Evolutionary conservation across 345 rosid genomes (phyloP).

Genomic region (Trapa bicornis): DNA sequence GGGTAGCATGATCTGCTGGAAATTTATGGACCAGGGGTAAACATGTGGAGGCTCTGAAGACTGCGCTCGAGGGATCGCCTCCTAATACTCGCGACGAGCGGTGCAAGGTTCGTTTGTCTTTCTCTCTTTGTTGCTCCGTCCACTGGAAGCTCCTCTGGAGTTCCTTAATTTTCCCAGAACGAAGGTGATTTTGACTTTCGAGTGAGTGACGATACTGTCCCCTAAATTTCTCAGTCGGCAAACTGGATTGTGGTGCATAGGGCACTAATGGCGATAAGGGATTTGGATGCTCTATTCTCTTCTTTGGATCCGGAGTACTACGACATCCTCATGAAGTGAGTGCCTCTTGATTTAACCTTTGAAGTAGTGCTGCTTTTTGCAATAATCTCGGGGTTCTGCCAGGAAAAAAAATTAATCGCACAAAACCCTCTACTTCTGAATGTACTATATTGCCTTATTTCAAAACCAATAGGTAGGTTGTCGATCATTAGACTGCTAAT

Average conservation of each 20-base stretch:
- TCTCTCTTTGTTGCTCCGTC: background rate
- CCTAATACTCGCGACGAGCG: slow-evolving; percentile 77
- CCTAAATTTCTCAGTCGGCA: slow-evolving; percentile 41
- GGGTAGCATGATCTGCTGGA: background rate
- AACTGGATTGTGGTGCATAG: slow-evolving; percentile 88
- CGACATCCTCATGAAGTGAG: slow-evolving; percentile 90
- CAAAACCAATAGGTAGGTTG: background rate
- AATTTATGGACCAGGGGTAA: slow-evolving; percentile 20
- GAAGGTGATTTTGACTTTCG: background rate
- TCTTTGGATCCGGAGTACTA: slow-evolving; percentile 85
- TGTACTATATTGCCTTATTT: background rate
- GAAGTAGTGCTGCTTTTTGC: background rate
- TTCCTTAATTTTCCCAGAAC: background rate
- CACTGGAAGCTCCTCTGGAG: background rate
- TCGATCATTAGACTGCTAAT: background rate
- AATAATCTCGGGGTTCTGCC: background rate
- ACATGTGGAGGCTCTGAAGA: slow-evolving; percentile 77
- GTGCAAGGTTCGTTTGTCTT: slow-evolving; percentile 51
- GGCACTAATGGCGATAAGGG: slow-evolving; percentile 85
- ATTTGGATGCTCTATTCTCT: slow-evolving; percentile 66
- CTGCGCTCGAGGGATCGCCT: slow-evolving; percentile 84
- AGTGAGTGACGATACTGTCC: background rate
- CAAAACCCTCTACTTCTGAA: background rate
- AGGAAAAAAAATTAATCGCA: background rate
- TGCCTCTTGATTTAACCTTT: background rate